phyloP scores from a whole-genome alignment of 2,329 filamentous ascomycete species.

The Xylaria sp. region DNA sequence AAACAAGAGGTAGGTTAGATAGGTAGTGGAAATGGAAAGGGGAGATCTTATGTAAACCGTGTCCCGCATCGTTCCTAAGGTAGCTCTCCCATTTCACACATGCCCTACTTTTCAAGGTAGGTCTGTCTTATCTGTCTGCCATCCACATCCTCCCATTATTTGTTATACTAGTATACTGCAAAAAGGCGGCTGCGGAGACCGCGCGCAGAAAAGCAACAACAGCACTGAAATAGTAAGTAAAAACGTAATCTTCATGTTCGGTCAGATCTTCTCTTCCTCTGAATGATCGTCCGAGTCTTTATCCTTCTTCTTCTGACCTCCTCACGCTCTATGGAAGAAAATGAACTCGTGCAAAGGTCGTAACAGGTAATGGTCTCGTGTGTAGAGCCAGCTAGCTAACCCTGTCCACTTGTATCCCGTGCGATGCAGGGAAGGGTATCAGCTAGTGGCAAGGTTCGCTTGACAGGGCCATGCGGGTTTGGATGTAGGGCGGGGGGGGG shows the following conservation, averaged over 20 bases:
- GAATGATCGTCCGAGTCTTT: neutral
- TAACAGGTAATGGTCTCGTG: neutral
- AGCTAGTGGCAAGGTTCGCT: neutral
- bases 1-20: neutral
- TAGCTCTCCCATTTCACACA: neutral
- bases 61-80: constrained; percentile 14
- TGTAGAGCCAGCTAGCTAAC: neutral
- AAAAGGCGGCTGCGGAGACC: neutral
- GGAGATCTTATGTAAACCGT: too few relatives aligned
- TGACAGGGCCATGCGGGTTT: neutral
- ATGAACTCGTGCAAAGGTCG: neutral
- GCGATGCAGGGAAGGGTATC: neutral
- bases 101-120: neutral
- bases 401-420: neutral
- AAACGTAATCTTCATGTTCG: neutral
- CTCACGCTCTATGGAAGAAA: neutral
- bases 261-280: neutral
- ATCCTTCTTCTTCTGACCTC: neutral
- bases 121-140: neutral
- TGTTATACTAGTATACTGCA: neutral
- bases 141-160: constrained; percentile 3
- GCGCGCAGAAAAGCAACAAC: neutral
- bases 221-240: constrained; percentile 1
- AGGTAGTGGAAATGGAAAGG: neutral
- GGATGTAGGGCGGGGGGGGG: neutral